phyloP scores from a whole-genome alignment of 108 stramenopile species.

The Fistulifera pelliculosa region DNA sequence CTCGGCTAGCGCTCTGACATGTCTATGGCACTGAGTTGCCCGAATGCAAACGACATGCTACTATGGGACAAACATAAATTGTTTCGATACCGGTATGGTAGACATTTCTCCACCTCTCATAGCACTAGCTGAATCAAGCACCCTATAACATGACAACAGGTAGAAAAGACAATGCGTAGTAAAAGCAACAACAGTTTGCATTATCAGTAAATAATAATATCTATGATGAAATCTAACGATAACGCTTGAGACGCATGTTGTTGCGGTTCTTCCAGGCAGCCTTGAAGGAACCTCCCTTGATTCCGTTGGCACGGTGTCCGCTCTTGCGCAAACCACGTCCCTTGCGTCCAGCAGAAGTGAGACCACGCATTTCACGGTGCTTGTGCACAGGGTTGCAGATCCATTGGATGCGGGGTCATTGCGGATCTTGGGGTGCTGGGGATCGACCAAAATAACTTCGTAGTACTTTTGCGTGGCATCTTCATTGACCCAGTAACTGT shows the following conservation, averaged over 20 bases:
- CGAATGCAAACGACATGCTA: too few relatives aligned
- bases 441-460: slow-evolving; percentile 99
- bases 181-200: too few relatives aligned
- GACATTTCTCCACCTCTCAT: too few relatives aligned
- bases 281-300: slow-evolving; percentile 90
- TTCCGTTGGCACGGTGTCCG: slow-evolving; percentile 98
- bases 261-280: slow-evolving; percentile 97
- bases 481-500: slow-evolving; percentile 99
- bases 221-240: slow-evolving; percentile 90
- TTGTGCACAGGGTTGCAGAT: slow-evolving; percentile 98
- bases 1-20: too few relatives aligned
- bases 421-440: slow-evolving; percentile 91
- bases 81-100: too few relatives aligned
- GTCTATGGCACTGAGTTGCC: too few relatives aligned
- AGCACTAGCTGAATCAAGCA: too few relatives aligned
- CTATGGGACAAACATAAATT: too few relatives aligned
- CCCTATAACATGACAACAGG: too few relatives aligned
- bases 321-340: slow-evolving; percentile 95
- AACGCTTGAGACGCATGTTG: slow-evolving; percentile 93
- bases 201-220: too few relatives aligned
- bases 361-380: slow-evolving; percentile 98
- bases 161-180: too few relatives aligned
- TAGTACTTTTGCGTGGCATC: slow-evolving; percentile 99
- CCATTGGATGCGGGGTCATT: slow-evolving; percentile 99
- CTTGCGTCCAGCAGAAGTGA: slow-evolving; percentile 97